phyloP scores from a whole-genome alignment of 768 basidiomycete species.

The Pulveroboletus ravenelii region DNA sequence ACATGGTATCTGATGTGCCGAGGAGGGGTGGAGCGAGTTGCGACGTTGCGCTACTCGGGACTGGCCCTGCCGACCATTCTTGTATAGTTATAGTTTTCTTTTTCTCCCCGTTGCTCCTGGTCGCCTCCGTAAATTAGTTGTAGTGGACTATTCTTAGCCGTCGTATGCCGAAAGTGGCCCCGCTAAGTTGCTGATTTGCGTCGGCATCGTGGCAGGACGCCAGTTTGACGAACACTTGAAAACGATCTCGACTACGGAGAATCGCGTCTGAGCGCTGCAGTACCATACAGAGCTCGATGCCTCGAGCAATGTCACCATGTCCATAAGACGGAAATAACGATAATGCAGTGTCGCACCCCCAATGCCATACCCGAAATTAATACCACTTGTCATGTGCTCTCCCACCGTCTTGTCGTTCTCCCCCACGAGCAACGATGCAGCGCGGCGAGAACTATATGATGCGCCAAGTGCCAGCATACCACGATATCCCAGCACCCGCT shows the following conservation, averaged over 20 bases:
- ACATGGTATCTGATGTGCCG: conserved; percentile 13
- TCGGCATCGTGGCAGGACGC: too few species aligned
- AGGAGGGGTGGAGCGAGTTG: conserved; percentile 13
- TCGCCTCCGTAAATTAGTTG: too few species aligned
- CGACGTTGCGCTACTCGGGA: conserved; percentile 1
- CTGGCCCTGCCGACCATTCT: conserved; percentile 14
- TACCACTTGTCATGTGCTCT: not conserved
- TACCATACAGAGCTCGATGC: too few species aligned
- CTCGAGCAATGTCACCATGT: too few species aligned
- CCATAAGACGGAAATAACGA: not conserved
- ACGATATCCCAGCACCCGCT: conserved; percentile 13
- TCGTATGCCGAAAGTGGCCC: not conserved
- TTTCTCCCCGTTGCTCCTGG: not conserved
- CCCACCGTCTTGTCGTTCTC: not conserved
- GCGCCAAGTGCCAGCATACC: conserved; percentile 23
- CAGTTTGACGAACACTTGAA: too few species aligned
- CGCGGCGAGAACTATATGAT: conserved; percentile 24
- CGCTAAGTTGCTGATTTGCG: not conserved
- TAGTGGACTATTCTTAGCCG: too few species aligned
- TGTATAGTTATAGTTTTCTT: too few species aligned
- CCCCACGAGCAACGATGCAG: conserved; percentile 12
- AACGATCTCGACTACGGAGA: too few species aligned
- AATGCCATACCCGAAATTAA: not conserved
- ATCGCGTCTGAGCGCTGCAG: too few species aligned
- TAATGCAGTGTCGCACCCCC: not conserved